Evolutionary conservation across 495 filamentous ascomycete genomes (phyloP).

Genomic region (Clavariopsis aquatica): DNA sequence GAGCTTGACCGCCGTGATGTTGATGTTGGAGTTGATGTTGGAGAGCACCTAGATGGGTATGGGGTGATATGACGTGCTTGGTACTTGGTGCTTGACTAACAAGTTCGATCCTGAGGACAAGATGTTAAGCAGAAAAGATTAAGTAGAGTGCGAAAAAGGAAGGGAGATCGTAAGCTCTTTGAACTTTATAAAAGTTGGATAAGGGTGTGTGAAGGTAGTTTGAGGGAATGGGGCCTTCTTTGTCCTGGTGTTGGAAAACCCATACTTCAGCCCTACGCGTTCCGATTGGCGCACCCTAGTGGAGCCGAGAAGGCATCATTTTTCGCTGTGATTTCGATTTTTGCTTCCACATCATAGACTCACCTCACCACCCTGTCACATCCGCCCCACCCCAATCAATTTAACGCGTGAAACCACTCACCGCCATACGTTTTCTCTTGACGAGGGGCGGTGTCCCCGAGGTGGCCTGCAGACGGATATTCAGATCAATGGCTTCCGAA

Average conservation of each 20-base stretch:
- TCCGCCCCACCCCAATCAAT: not conserved
- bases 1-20: not conserved
- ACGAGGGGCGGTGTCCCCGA: not conserved
- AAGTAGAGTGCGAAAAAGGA: too few species aligned
- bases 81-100: too few species aligned
- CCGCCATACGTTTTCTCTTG: conserved; percentile 15
- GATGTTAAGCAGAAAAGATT: too few species aligned
- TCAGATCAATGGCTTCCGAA: conserved; percentile 9
- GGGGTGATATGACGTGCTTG: not conserved
- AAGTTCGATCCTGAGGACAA: too few species aligned
- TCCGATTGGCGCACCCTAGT: conserved; percentile 14
- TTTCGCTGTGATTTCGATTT: not conserved
- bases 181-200: not conserved
- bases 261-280: not conserved
- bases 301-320: conserved; percentile 6
- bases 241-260: not conserved
- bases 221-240: too few species aligned
- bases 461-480: conserved; percentile 8
- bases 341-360: not conserved
- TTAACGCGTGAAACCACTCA: not conserved
- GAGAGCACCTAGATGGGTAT: conserved; percentile 13
- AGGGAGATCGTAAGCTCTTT: not conserved
- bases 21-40: not conserved
- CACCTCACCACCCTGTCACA: not conserved
- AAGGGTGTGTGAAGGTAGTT: not conserved